A percentile compares a stretch with the other conserved stretches of the same genome.
These are phyloP conservation scores for Rhizophlyctis rosea DNA, from an alignment of 192 early-diverging fungal genomes.

Conservation along the genomic window DNA sequence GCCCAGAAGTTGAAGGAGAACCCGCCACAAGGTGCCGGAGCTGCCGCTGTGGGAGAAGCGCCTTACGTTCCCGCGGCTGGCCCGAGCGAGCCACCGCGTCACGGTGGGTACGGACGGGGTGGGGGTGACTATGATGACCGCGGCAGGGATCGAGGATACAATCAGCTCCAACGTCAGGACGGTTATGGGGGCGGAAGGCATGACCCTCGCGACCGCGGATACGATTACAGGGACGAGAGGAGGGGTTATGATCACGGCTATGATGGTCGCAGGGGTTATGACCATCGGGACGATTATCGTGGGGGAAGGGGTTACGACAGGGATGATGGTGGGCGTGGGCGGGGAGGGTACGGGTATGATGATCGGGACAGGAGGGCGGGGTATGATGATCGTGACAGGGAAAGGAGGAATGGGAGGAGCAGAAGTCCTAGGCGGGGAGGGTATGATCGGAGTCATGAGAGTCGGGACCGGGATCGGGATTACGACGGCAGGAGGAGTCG, in stretches of 20 bases:
- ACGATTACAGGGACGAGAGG: no score
- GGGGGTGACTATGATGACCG: not conserved
- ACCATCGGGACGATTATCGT: not conserved
- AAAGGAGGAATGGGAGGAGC: not conserved
- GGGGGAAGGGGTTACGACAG: not conserved
- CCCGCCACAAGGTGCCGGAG: slow-evolving; percentile 8
- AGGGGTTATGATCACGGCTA: no score
- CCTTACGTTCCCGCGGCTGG: not conserved
- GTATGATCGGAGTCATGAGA: not conserved
- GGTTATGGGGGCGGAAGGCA: not conserved
- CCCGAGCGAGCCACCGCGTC: not conserved
- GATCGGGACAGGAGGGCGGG: not conserved
- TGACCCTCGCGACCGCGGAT: not conserved
- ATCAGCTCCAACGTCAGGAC: not conserved
- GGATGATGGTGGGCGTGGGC: not conserved
- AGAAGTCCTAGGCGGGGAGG: not conserved
- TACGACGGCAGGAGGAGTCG: not conserved
- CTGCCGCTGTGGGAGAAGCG: not conserved
- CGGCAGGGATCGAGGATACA: not conserved
- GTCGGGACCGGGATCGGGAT: not conserved
- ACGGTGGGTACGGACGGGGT: not conserved
- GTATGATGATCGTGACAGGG: not conserved
- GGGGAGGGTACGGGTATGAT: not conserved
- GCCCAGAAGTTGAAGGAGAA: slow-evolving; percentile 56
- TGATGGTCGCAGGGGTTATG: not conserved